These are phyloP conservation scores for Botrytis medusae DNA, from an alignment of 2,329 filamentous ascomycete genomes.

Conservation along the genomic window DNA sequence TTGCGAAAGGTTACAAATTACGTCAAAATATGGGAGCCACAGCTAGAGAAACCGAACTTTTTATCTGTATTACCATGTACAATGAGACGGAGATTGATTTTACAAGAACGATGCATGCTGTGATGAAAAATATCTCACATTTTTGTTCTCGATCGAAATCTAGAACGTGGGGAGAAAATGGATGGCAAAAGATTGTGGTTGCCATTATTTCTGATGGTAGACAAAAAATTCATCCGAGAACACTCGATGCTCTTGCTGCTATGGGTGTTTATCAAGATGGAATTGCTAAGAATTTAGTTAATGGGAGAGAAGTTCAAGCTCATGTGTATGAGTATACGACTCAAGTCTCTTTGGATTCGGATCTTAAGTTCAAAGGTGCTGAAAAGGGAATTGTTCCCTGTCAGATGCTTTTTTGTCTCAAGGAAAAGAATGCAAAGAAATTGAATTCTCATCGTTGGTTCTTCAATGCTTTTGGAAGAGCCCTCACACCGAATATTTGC, in stretches of 20 bases:
- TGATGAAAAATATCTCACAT: constrained; percentile 97
- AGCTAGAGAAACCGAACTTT: constrained; percentile 85
- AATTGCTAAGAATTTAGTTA: constrained; percentile 98
- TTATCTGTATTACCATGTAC: constrained; percentile 98
- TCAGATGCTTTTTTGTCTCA: constrained; percentile 97
- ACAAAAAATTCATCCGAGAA: constrained; percentile 88
- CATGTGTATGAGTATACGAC: constrained; percentile 99
- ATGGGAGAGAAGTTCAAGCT: constrained; percentile 89
- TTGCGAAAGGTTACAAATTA: constrained; percentile 83
- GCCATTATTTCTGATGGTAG: constrained; percentile 95
- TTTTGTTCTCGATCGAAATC: constrained; percentile 93
- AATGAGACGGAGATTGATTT: constrained; percentile 98
- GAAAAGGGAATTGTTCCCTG: constrained; percentile 98
- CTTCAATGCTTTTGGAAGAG: constrained; percentile 94
- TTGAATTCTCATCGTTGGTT: constrained; percentile 99
- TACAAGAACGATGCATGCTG: constrained; percentile 95
- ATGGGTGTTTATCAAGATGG: constrained; percentile 98
- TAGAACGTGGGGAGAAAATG: constrained; percentile 92
- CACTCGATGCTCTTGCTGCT: constrained; percentile 88
- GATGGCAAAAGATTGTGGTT: constrained; percentile 99
- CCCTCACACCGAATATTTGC: constrained; percentile 93
- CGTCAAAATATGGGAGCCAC: constrained; percentile 86
- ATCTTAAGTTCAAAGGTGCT: constrained; percentile 97
- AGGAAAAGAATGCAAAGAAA: constrained; percentile 97
- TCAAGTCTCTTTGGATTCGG: constrained; percentile 91